Conservation (phyloP, 495 filamentous ascomycete genomes). For the Cercophora scortea region DNA sequence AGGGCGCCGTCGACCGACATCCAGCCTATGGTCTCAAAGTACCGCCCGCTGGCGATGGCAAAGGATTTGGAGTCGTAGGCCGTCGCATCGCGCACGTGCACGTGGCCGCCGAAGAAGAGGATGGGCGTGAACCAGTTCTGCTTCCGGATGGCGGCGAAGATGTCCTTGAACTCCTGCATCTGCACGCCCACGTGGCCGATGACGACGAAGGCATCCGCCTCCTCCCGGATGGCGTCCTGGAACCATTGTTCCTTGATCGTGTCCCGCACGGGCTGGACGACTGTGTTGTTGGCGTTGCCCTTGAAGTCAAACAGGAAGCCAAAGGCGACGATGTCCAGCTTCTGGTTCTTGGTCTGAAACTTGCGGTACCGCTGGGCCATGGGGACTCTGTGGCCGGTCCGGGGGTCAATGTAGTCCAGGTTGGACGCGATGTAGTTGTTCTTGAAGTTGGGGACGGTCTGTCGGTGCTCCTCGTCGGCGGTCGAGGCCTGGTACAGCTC, state of each 20-base stretch:
- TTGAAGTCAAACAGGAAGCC: conserved; percentile 94
- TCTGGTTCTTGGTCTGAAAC: conserved; percentile 82
- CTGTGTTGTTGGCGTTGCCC: conserved; percentile 79
- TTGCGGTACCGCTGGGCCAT: conserved; percentile 77
- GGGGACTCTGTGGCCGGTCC: conserved; percentile 60
- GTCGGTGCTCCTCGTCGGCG: conserved; percentile 64
- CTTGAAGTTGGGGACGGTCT: conserved; percentile 71
- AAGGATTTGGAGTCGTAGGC: conserved; percentile 74
- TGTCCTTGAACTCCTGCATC: conserved; percentile 65
- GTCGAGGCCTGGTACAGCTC: conserved; percentile 81
- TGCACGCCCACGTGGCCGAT: conserved; percentile 78
- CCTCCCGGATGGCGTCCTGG: conserved; percentile 72
- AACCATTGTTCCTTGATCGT: conserved; percentile 86
- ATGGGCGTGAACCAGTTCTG: conserved; percentile 75
- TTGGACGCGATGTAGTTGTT: conserved; percentile 81
- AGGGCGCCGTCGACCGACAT: conserved; percentile 73
- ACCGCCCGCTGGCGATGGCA: conserved; percentile 83
- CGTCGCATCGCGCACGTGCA: conserved; percentile 79
- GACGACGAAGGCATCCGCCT: conserved; percentile 83
- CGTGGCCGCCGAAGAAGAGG: conserved; percentile 89
- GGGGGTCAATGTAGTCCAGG: conserved; percentile 74
- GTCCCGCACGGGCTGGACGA: conserved; percentile 69
- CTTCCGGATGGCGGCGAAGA: conserved; percentile 74
- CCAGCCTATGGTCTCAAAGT: conserved; percentile 97
- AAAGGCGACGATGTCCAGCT: conserved; percentile 75